Conservation (phyloP, 495 filamentous ascomycete genomes). For the Penicillium alfredii region DNA sequence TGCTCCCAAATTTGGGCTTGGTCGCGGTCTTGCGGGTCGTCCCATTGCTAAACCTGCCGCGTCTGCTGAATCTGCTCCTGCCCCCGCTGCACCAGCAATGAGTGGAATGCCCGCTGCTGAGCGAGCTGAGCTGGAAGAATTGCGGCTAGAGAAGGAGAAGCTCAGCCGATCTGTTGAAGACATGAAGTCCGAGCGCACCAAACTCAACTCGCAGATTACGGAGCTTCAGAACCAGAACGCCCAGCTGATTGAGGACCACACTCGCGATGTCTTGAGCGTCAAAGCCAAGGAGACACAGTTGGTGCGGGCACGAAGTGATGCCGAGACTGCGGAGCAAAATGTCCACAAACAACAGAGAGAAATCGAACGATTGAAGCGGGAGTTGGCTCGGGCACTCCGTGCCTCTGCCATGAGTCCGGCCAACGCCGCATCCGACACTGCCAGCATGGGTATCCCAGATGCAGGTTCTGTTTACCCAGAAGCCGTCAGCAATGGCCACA, state of each 20-base stretch:
- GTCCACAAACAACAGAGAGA: conserved; percentile 80
- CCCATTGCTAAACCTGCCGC: conserved; percentile 75
- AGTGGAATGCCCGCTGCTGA: conserved; percentile 66
- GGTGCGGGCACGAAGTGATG: conserved; percentile 82
- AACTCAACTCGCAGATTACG: conserved; percentile 68
- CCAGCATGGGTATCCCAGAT: conserved; percentile 33
- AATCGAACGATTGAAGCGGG: conserved; percentile 88
- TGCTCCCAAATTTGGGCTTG: conserved; percentile 61
- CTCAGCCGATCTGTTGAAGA: conserved; percentile 68
- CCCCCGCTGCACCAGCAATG: conserved; percentile 43
- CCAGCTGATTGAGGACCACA: conserved; percentile 95
- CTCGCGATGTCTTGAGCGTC: conserved; percentile 86
- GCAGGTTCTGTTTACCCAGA: conserved; percentile 33
- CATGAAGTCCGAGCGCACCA: conserved; percentile 65
- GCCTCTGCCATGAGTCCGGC: conserved; percentile 39
- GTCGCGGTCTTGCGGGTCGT: conserved; percentile 73
- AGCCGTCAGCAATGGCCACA: conserved; percentile 22
- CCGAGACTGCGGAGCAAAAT: conserved; percentile 77
- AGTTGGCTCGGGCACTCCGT: conserved; percentile 44
- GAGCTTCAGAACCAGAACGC: conserved; percentile 95
- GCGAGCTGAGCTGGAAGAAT: conserved; percentile 81
- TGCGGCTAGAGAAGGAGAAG: conserved; percentile 75
- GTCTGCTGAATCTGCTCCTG: conserved; percentile 33
- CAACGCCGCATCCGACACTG: conserved; percentile 26
- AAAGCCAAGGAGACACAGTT: conserved; percentile 98